These are phyloP conservation scores for Phellopilus nigrolimitatus DNA, from an alignment of 1,284 basidiomycete genomes.

Conservation along the genomic window DNA sequence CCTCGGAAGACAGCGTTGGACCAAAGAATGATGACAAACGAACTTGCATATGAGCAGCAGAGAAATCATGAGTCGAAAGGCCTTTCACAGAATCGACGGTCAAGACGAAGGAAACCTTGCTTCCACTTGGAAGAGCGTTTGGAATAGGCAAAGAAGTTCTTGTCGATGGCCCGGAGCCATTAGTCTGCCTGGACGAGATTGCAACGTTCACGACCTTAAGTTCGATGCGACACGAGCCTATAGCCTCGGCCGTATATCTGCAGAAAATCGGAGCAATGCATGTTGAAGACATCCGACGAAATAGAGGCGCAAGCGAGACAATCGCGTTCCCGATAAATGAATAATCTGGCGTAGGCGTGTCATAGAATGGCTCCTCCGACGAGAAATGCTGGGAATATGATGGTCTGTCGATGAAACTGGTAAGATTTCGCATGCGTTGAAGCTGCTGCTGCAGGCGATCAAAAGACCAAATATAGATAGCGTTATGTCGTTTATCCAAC, in stretches of 20 bases:
- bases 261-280: constrained; percentile 84
- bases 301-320: constrained; percentile 79
- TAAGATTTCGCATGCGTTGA: constrained; percentile 90
- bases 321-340: constrained; percentile 89
- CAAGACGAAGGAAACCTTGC: constrained; percentile 78
- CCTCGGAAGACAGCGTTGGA: constrained; percentile 63
- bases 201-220: constrained; percentile 73
- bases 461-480: constrained; percentile 89
- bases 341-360: constrained; percentile 77
- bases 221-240: constrained; percentile 85
- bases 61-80: constrained; percentile 82
- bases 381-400: constrained; percentile 92
- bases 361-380: constrained; percentile 89
- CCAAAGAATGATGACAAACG: constrained; percentile 81
- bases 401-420: constrained; percentile 88
- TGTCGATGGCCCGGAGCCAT: constrained; percentile 58
- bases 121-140: constrained; percentile 60
- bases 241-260: constrained; percentile 87
- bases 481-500: constrained; percentile 79
- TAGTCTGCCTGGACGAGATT: constrained; percentile 54
- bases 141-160: constrained; percentile 66
- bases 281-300: constrained; percentile 70
- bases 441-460: constrained; percentile 85
- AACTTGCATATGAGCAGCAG: constrained; percentile 78
- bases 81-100: constrained; percentile 85